Evolutionary conservation across 768 basidiomycete species (phyloP), one percentile per base, ranked within the genome.

Genomic region (Steccherinum ochraceum): DNA sequence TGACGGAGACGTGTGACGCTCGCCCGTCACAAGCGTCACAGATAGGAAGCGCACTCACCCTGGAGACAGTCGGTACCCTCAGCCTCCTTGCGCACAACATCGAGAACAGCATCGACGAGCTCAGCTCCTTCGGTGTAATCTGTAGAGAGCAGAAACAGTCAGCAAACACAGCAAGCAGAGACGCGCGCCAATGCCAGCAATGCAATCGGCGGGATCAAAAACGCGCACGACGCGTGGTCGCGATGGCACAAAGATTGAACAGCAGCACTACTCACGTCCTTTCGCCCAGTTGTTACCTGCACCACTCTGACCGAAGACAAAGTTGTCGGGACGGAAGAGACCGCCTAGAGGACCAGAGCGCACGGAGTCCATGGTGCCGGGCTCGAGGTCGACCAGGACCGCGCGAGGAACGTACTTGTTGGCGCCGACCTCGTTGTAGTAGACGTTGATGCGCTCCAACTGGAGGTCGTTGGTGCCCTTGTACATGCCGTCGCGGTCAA

Each of bases 271-370:
- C 91, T 81, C 65, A 93, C 88, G 89, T 78, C 95, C 95, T 86
- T 98, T 99, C 20, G 96, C 95, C 96, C 96, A 98, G 77, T 98
- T 98, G 83, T 99, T 97, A 66, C 95, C 94, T 61, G 93, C 95
- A 73, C 93, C 93, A 69, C 84, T 93, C 72, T 98, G 95, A 50
- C 93, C 95, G 58, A 94, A 96, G 63, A 97, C 93, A 65, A 95
- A 95, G 80, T 96, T 97, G 74, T 96, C 94, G 30, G 94, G 94
- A 62, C 92, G 86, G 89, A 96, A 97, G 57, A 98, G 83, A 57
- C 74, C 73, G 64, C 94, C 93, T 49, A 95, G 80, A 60, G 92
- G 89, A 47, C 91, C 90, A 47, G 87, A 86, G 71, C 89, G 89
- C 53, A 93, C 84, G 53, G 91, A 88, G 67, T 93, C 90, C 90